phyloP scores from a whole-genome alignment of 2,329 filamentous ascomycete species.

The Aspergillus flavus region DNA sequence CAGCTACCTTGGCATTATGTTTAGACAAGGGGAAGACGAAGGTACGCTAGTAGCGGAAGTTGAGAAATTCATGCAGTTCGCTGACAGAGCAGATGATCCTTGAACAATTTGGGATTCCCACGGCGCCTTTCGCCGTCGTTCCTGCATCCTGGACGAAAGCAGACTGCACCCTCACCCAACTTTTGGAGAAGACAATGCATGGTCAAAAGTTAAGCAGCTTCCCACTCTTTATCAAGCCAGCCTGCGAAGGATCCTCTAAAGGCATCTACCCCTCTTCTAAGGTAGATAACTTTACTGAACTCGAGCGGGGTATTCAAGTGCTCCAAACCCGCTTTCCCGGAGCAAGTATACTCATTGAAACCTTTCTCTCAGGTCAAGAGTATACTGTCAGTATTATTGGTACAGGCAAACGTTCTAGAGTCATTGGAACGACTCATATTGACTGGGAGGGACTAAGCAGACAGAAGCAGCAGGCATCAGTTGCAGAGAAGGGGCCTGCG shows the following conservation, averaged over 20 bases:
- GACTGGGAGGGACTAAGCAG: too few relatives aligned
- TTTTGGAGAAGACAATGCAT: too few relatives aligned
- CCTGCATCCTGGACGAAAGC: background rate
- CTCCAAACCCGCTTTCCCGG: constrained; percentile 12
- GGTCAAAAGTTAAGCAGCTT: too few relatives aligned
- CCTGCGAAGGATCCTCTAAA: constrained; percentile 22
- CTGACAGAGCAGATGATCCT: constrained; percentile 11
- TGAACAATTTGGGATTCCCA: constrained; percentile 17
- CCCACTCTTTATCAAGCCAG: constrained; percentile 18
- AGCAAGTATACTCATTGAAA: constrained; percentile 22
- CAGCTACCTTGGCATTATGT: constrained; percentile 24
- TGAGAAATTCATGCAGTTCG: too few relatives aligned
- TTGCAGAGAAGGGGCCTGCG: too few relatives aligned
- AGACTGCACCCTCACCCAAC: too few relatives aligned
- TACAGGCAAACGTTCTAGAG: background rate
- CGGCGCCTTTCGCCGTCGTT: constrained; percentile 16
- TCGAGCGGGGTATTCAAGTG: constrained; percentile 9
- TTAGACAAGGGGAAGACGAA: constrained; percentile 25
- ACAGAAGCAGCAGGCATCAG: too few relatives aligned
- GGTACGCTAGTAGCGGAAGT: constrained; percentile 2
- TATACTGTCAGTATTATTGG: constrained; percentile 26
- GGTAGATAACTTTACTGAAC: constrained; percentile 8
- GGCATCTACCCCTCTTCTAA: constrained; percentile 16
- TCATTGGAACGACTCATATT: too few relatives aligned
- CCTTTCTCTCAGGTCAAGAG: constrained; percentile 23